Evolutionary conservation across 441 rosid species (phyloP).

Genomic region (Erodium moschatum): DNA sequence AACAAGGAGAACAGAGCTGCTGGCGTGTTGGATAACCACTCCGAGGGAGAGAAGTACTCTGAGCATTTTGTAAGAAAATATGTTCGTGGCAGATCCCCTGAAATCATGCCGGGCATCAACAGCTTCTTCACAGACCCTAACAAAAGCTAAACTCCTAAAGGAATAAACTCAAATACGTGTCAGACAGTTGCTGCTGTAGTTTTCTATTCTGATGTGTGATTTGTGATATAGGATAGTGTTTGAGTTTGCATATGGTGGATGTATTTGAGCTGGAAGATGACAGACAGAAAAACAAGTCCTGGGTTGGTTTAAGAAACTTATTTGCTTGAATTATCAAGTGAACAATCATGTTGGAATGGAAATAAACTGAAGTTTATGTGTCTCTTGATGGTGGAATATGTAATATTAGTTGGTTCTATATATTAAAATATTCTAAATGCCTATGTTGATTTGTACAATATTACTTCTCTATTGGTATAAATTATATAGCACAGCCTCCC

Average conservation of each 20-base stretch:
- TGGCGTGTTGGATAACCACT: slow-evolving; percentile 73
- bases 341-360: no score
- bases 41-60: slow-evolving; percentile 72
- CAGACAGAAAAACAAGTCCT: neutral
- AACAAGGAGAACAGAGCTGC: slow-evolving; percentile 77
- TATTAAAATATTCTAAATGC: no score
- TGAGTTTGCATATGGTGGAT: no score
- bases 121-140: slow-evolving; percentile 70
- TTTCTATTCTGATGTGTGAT: no score
- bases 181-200: neutral
- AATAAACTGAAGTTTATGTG: no score
- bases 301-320: neutral
- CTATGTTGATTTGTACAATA: no score
- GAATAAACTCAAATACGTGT: neutral
- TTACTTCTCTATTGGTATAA: no score
- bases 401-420: no score
- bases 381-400: neutral
- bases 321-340: neutral
- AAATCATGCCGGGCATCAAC: slow-evolving; percentile 87
- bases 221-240: no score
- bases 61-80: slow-evolving; percentile 61
- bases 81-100: slow-evolving; percentile 62
- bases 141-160: slow-evolving; percentile 19
- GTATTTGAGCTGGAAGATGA: neutral
- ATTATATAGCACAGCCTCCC: no score